Conservation (phyloP, 169 alveolate species). For the Plasmodium reichenowi region DNA sequence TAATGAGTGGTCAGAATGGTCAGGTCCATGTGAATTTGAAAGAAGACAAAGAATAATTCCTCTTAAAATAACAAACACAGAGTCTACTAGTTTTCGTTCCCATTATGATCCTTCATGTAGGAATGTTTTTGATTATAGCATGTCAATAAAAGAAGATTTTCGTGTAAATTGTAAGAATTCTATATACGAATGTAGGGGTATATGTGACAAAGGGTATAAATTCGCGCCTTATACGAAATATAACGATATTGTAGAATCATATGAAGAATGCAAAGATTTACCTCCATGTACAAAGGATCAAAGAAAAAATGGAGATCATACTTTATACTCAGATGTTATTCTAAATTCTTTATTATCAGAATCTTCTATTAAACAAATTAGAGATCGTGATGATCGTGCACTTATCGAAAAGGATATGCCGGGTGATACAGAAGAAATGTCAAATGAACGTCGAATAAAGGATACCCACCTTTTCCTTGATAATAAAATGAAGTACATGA, state of each 20-base stretch:
- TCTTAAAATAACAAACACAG: constrained; percentile 4
- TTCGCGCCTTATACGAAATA: constrained; percentile 12
- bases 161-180: constrained; percentile 10
- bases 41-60: constrained; percentile 46
- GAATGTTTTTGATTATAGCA: constrained; percentile 22
- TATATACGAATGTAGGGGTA: constrained; percentile 58
- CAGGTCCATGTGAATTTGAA: constrained; percentile 70
- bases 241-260: constrained; percentile 25
- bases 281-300: constrained; percentile 33
- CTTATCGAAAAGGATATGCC: constrained; percentile 1
- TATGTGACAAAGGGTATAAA: constrained; percentile 51
- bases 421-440: constrained; percentile 21
- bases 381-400: background rate
- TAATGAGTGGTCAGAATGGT: constrained; percentile 68
- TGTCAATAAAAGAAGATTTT: constrained; percentile 35
- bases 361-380: background rate
- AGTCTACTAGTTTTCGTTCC: background rate
- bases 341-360: background rate
- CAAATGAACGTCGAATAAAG: constrained; percentile 16
- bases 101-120: constrained; percentile 39
- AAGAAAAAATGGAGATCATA: constrained; percentile 11
- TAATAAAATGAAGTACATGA: background rate
- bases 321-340: background rate
- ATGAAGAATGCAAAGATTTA: constrained; percentile 34
- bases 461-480: background rate